Percentiles rank a stretch among this genome's conserved stretches.
These are phyloP conservation scores for Verbascum thapsus DNA, from an alignment of 257 asterid species.

Conservation along the genomic window DNA sequence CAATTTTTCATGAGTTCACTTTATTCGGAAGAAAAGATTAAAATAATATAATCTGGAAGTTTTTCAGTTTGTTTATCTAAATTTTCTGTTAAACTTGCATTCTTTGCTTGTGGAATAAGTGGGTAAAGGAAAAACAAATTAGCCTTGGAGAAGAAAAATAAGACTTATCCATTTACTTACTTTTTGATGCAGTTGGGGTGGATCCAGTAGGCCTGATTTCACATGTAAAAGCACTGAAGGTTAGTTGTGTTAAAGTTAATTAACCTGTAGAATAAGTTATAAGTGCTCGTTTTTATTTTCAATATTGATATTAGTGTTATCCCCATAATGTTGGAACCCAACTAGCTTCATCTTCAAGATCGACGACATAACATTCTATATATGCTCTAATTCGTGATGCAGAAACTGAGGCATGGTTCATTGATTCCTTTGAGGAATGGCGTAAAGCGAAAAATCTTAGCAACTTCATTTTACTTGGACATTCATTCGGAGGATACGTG, in stretches of 20 bases:
- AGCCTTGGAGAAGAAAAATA: neutral
- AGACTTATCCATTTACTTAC: slow-evolving; percentile 11
- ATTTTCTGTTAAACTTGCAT: neutral
- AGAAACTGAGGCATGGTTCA: slow-evolving; percentile 84
- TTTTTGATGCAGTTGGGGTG: slow-evolving; percentile 87
- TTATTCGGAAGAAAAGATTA: neutral
- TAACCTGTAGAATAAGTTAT: neutral
- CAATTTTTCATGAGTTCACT: neutral
- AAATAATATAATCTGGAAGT: neutral
- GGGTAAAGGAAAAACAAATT: neutral
- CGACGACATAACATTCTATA: neutral
- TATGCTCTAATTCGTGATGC: slow-evolving; percentile 20
- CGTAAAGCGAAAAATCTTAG: slow-evolving; percentile 81
- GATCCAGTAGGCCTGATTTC: slow-evolving; percentile 98
- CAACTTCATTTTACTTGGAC: slow-evolving; percentile 93
- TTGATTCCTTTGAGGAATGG: slow-evolving; percentile 81
- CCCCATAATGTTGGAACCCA: neutral
- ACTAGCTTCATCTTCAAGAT: neutral
- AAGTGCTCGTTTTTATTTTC: neutral
- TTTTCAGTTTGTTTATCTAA: neutral
- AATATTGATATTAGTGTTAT: neutral
- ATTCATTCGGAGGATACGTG: slow-evolving; percentile 96
- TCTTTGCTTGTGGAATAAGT: neutral
- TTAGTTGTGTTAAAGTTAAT: slow-evolving; percentile 33
- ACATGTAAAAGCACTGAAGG: slow-evolving; percentile 98